Base-by-base conservation (phyloP, 345 rosid species). In the Citrus trifoliata region DNA sequence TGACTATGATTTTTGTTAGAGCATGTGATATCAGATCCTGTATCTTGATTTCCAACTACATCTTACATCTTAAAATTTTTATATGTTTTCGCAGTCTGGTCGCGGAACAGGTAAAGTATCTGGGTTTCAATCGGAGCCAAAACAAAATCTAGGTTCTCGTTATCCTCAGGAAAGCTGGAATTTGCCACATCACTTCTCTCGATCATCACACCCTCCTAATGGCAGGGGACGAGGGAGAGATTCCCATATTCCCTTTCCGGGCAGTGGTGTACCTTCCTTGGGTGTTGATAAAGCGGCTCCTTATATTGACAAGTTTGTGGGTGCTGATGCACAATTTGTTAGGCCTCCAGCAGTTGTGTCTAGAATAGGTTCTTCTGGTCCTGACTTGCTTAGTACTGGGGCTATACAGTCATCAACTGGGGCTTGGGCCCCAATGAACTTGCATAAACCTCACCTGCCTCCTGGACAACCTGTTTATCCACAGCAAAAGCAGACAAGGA, bases 381-480 rank as follows among this genome's bases (percentile, higher is more conserved):
- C 84, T 2, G 92, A 86, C 63, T 79, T 85, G 64, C 73, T 65
- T 76, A 76, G 81, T 65, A 79, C 80, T 70, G 90, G 81, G 62
- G 64, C 85, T 79, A 66, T 77, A 37, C 78, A 86, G 12, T 67
- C 84, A 35, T 80, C 89, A 65, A 27, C 83, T 24, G 87, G 89
- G 58, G 58, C 74, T 63, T 87, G 97, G 97, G 89, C 92, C 79
- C 84, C 86, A n/a, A 70, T 83, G 66, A 86, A 89, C 86, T 82
- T 55, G 76, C 88, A 82, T 77, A 91, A 85, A 79, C 85, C 97
- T 80, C 86, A 87, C 70, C 90, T 83, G 59, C 84, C 80, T 24
- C 82, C 88, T 42, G 32, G 82, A 67, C 86, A 86, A 76, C 82
- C 88, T 73, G 83, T 75, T 77, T 89, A 85, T 76, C 80, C 87